Evolutionary conservation across 805 yeast genomes (phyloP), one percentile per base, ranked within the genome.

Genomic region (Candida orba): DNA sequence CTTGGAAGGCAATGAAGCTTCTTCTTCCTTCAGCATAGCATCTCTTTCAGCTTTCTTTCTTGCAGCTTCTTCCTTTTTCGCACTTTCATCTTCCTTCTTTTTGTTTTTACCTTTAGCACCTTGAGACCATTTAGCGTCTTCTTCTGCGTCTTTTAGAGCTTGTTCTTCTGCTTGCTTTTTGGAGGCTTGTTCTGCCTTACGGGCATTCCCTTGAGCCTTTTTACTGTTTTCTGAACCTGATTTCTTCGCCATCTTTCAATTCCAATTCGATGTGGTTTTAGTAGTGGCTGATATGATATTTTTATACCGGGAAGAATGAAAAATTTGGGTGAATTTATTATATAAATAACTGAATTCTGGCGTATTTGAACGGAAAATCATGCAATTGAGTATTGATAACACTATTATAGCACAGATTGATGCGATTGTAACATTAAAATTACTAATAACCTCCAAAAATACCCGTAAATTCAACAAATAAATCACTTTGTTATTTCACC

Each of bases 11-110:
- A 79, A 60, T 15, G 80, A 67, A 14, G 71, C 81, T 55, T 80
- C 87, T 61, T 82, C 90, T 9, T 75, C 81, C 49, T 69, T 67
- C 49, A 84, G 62, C 47, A 78, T 64, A 1, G 79, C 78, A 36
- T 85, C 93, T 53, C 93, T 73, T 59, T 85, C 93, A n/a, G 85
- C 84, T 69, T 85, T 86, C 69, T 81, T 83, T 44, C 79, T 72
- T 8, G 82, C 79, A 6, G 85, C 90, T 54, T 84, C 90, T 40
- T 81, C 88, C 57, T 73, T 78, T 65, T 84, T 85, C 44, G 76
- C 79, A 40, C 73, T 78, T 14, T 76, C 81, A 20, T 76, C 84
- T 42, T 76, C 81, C 62, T 80, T 80, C 72, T 85, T 86, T 67
- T 78, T 75, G 61, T 72, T 76, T 31, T 74, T 76, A 58, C 78